phyloP scores from a whole-genome alignment of 805 yeast genomes.

The Ogataea pignaliae region DNA sequence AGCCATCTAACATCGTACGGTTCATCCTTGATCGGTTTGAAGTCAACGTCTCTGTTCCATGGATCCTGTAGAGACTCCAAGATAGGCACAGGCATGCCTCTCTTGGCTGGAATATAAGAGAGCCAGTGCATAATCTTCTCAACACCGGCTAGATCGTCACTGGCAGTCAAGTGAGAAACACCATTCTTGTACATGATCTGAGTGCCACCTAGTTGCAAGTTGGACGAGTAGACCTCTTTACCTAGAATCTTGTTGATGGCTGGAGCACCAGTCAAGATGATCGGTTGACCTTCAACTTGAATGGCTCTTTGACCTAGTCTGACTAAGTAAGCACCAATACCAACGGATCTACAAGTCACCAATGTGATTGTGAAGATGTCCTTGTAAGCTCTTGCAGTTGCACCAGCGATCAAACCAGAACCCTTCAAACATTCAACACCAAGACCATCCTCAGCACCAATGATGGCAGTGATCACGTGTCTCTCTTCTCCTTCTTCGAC shows the following conservation, averaged over 20 bases:
- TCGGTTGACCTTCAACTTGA: slow-evolving; percentile 98
- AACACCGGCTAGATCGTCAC: slow-evolving; percentile 95
- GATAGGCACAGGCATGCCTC: slow-evolving; percentile 87
- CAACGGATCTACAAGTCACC: slow-evolving; percentile 99
- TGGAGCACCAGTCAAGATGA: slow-evolving; percentile 98
- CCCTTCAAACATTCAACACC: slow-evolving; percentile 99
- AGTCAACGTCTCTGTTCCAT: slow-evolving; percentile 94
- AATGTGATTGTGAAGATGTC: slow-evolving; percentile 97
- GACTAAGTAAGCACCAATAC: slow-evolving; percentile 98
- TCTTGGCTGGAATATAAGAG: slow-evolving; percentile 87
- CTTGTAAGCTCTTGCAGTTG: slow-evolving; percentile 94
- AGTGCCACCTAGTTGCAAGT: slow-evolving; percentile 98
- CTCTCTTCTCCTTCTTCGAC: slow-evolving; percentile 86
- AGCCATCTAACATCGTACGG: slow-evolving; percentile 92
- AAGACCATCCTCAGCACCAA: slow-evolving; percentile 93
- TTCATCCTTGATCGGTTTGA: slow-evolving; percentile 64
- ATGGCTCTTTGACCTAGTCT: slow-evolving; percentile 98
- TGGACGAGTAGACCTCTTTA: slow-evolving; percentile 94
- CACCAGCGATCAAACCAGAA: slow-evolving; percentile 98
- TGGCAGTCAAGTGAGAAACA: slow-evolving; percentile 96
- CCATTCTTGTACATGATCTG: slow-evolving; percentile 98
- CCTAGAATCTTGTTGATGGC: slow-evolving; percentile 96
- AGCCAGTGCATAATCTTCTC: slow-evolving; percentile 93
- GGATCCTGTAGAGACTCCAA: slow-evolving; percentile 65
- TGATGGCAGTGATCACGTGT: slow-evolving; percentile 72